Evolutionary conservation across 768 basidiomycete species (phyloP), one percentile per base, ranked within the genome.

Genomic region (Gloeopeniophorella convolvens): DNA sequence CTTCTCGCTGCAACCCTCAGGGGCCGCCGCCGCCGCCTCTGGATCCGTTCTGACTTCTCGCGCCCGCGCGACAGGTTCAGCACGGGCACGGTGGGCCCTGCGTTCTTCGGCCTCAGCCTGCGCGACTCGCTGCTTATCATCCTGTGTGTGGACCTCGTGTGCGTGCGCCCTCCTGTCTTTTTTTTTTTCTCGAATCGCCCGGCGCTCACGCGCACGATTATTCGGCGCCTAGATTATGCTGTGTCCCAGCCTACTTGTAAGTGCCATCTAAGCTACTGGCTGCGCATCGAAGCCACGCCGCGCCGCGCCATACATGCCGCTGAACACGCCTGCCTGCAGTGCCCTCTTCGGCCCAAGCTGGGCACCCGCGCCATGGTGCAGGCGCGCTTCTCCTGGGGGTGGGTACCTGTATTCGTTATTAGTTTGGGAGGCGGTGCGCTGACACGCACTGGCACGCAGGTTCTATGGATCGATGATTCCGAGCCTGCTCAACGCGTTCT

Each of bases 321-420:
- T n/a, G n/a, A n/a, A n/a, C n/a, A n/a, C n/a, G n/a, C n/a, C n/a
- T 0, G 9, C 11, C 10, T 6, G 21, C 50, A 76, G 75, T 47
- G 72, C 75, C 2, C 71, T 73, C 2, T 78, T 75, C 42, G 77
- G 79, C 78, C 79, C 2, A 75, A 76, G 49, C 61, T 76, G 1
- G 79, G 79, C 2, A 72, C 71, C 59, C 70, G 79, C n/a, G 74
- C 77, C 12, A 81, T 81, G 79, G 71, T 78, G 7, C 72, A 77
- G 43, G 69, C 76, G 1, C 68, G 79, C 18, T 81, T 73, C 57
- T 74, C 72, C 0, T 76, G 75, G 66, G 77, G 77, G 72, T 75
- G 63, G 48, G 5, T 27, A 24, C 1, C 33, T 6, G n/a, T n/a
- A n/a, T n/a, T n/a, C n/a, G n/a, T n/a, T n/a, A n/a, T n/a, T n/a